Conservation (phyloP, 1,284 basidiomycete species). For the Sporisorium reilianum region DNA sequence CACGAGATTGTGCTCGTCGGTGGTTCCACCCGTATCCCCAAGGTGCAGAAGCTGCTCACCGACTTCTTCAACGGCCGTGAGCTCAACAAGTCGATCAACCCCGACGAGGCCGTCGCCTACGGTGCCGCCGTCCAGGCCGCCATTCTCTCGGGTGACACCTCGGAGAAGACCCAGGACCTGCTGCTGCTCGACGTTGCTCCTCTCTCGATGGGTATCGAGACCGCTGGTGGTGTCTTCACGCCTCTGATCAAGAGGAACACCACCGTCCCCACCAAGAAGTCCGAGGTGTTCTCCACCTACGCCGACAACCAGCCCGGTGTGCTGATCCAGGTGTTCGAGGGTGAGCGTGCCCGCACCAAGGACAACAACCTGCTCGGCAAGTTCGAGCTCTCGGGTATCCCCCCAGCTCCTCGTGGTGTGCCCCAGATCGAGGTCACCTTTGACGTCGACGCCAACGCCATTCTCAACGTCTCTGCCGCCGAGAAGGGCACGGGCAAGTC, state of each 20-base stretch:
- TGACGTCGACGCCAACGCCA: slow-evolving; percentile 98
- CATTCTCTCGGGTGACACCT: slow-evolving; percentile 96
- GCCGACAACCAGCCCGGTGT: slow-evolving; percentile 99
- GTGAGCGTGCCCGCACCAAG: slow-evolving; percentile 98
- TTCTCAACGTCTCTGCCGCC: slow-evolving; percentile 92
- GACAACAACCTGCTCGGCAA: slow-evolving; percentile 99
- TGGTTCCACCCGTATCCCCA: slow-evolving; percentile 98
- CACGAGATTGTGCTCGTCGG: slow-evolving; percentile 98
- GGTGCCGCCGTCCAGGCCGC: slow-evolving; percentile 99
- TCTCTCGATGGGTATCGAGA: slow-evolving; percentile 95
- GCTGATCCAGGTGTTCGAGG: slow-evolving; percentile 98
- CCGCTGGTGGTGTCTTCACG: slow-evolving; percentile 98
- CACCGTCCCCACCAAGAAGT: slow-evolving; percentile 98
- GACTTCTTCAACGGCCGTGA: slow-evolving; percentile 93
- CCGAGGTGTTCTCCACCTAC: slow-evolving; percentile 98
- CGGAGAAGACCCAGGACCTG: slow-evolving; percentile 96
- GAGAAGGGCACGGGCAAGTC: slow-evolving; percentile 99
- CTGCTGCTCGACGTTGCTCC: slow-evolving; percentile 97
- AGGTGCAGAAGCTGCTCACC: slow-evolving; percentile 96
- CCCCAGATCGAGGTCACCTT: slow-evolving; percentile 98
- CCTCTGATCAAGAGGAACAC: slow-evolving; percentile 98
- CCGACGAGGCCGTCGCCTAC: slow-evolving; percentile 98
- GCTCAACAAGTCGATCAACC: slow-evolving; percentile 83
- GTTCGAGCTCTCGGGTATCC: slow-evolving; percentile 98
- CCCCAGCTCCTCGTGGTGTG: slow-evolving; percentile 97